Conservation (phyloP, 2,329 filamentous ascomycete species). For the Chaetomiaceae sp. region DNA sequence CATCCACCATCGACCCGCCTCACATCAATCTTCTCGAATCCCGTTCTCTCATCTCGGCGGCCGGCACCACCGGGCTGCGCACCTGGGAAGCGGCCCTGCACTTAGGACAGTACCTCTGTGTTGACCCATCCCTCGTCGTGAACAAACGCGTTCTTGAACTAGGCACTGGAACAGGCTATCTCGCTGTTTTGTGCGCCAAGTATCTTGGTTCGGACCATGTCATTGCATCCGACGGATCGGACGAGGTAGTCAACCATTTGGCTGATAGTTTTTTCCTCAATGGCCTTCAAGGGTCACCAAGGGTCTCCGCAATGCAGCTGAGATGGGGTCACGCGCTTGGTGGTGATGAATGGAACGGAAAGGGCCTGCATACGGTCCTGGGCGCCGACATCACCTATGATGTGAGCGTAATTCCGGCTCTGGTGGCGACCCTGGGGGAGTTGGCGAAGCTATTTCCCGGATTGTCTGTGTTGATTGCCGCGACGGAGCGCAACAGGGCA, state of each 20-base stretch:
- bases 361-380: slow-evolving; percentile 58
- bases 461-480: slow-evolving; percentile 61
- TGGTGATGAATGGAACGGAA: slow-evolving; percentile 51
- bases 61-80: slow-evolving; percentile 69
- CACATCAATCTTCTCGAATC: slow-evolving; percentile 64
- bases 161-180: slow-evolving; percentile 71
- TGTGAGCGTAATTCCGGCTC: slow-evolving; percentile 54
- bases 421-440: slow-evolving; percentile 61
- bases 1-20: slow-evolving; percentile 2
- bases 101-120: slow-evolving; percentile 63
- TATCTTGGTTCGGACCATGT: slow-evolving; percentile 56
- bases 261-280: slow-evolving; percentile 67
- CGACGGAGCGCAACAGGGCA: slow-evolving; percentile 64
- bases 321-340: slow-evolving; percentile 61
- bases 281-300: slow-evolving; percentile 47
- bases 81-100: slow-evolving; percentile 81
- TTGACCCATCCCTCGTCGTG: slow-evolving; percentile 41
- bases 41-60: slow-evolving; percentile 62
- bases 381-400: slow-evolving; percentile 81
- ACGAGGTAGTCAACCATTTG: slow-evolving; percentile 64
- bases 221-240: slow-evolving; percentile 69
- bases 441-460: slow-evolving; percentile 54
- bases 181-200: slow-evolving; percentile 70
- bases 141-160: slow-evolving; percentile 64
- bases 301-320: slow-evolving; percentile 50